Evolutionary conservation across 2,329 filamentous ascomycete species (phyloP), one percentile per base, ranked within the genome.

Genomic region (Calonectria pseudoreteaudii): DNA sequence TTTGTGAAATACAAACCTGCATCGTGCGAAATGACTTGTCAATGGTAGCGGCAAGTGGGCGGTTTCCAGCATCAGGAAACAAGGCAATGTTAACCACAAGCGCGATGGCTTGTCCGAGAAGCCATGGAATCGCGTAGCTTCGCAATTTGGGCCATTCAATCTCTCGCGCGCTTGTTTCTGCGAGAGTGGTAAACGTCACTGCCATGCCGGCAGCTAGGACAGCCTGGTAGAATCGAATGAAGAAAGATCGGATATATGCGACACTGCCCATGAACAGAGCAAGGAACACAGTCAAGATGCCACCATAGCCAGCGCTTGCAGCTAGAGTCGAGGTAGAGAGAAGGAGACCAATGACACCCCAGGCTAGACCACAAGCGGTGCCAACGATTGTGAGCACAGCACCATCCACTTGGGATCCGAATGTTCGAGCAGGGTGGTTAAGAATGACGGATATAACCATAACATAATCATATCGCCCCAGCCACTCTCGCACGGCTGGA

Each of bases 341-440:
- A 79, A 89, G 86, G 6, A 92, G 80, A 0, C 88, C 90, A 60
- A 91, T 84, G 10, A 86, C 84, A 3, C 90, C 90, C 87, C 90
- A 91, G 16, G 86, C 90, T 10, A 92, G 80, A 1, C 90, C 90
- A 36, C 86, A 84, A 7, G 87, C 87, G 1, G 88, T 88, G 4
- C 90, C 90, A 8, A 89, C 36, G n/a, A 86, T 87, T 7, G 90
- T 91, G 26, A 90, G 81, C 52, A 90, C 70, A 5, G 87, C 82
- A 2, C 90, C 90, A 78, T 92, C 90, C 28, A 92, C 80, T 76
- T 92, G 90, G 16, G 89, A 87, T 8, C 90, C 90, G 66, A 91
- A 77, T 1, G 89, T 87, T 47, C 90, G 85, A 28, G 88, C 89
- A 4, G 90, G 86, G 76, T 92, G 90, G 72, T 91, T 92, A 56